Conservation (phyloP, 805 yeast species). For the Tetrapisispora pingtungensis region DNA sequence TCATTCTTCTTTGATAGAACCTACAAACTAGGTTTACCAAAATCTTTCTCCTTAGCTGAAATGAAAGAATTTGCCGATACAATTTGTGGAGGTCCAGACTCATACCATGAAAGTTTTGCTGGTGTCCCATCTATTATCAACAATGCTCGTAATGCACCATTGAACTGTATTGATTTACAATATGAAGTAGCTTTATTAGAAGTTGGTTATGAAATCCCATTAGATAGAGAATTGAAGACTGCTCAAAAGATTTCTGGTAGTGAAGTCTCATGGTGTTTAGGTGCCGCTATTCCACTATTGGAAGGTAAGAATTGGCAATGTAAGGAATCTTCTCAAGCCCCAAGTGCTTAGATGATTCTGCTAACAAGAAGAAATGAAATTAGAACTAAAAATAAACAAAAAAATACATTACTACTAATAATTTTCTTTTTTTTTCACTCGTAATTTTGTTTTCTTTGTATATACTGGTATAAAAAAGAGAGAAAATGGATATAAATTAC, state of each 20-base stretch:
- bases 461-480: too few relatives aligned
- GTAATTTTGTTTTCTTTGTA: too few relatives aligned
- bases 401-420: too few relatives aligned
- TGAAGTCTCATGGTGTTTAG: constrained; percentile 97
- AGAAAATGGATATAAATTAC: too few relatives aligned
- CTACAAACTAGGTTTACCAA: constrained; percentile 89
- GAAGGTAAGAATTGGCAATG: constrained; percentile 74
- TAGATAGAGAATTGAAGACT: constrained; percentile 79
- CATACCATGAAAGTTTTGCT: constrained; percentile 59
- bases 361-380: too few relatives aligned
- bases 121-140: constrained; percentile 60
- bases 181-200: constrained; percentile 89
- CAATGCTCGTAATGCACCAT: constrained; percentile 66
- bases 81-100: constrained; percentile 75
- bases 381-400: too few relatives aligned
- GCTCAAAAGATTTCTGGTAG: constrained; percentile 82
- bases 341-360: too few relatives aligned
- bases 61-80: constrained; percentile 67
- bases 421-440: too few relatives aligned
- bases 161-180: constrained; percentile 88
- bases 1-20: constrained; percentile 95
- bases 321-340: constrained; percentile 4
- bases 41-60: constrained; percentile 76
- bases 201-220: constrained; percentile 94
- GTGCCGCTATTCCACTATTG: constrained; percentile 88